phyloP scores from a whole-genome alignment of 2,329 filamentous ascomycete species.

The Pseudopithomyces chartarum region DNA sequence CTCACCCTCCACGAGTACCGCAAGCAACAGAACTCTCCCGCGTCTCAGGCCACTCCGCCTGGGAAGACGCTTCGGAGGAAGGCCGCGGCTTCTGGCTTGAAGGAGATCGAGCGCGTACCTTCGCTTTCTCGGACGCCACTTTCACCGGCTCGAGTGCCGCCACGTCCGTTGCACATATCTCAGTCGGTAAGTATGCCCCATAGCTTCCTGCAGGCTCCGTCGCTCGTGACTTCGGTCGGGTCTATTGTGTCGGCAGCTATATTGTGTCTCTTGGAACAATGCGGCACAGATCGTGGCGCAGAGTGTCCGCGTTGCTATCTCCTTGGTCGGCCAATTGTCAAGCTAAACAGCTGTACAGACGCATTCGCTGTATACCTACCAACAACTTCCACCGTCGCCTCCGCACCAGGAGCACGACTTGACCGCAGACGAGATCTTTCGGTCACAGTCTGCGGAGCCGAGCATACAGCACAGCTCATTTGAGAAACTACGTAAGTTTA shows the following conservation, averaged over 20 bases:
- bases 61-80: slow-evolving; percentile 44
- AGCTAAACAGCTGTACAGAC: slow-evolving; percentile 5
- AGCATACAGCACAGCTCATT: slow-evolving; percentile 17
- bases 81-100: slow-evolving; percentile 40
- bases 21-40: slow-evolving; percentile 43
- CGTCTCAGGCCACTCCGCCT: slow-evolving; percentile 31
- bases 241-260: too few relatives aligned
- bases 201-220: not conserved
- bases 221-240: not conserved
- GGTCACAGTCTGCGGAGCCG: slow-evolving; percentile 38
- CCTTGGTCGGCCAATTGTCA: not conserved
- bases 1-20: slow-evolving; percentile 49
- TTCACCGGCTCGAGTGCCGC: slow-evolving; percentile 17
- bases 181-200: slow-evolving; percentile 21
- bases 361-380: slow-evolving; percentile 27
- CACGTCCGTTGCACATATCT: slow-evolving; percentile 33
- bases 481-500: slow-evolving; percentile 35
- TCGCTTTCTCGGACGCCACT: slow-evolving; percentile 17
- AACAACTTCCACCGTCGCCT: slow-evolving; percentile 23
- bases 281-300: too few relatives aligned
- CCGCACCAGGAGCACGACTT: slow-evolving; percentile 16
- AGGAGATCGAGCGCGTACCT: slow-evolving; percentile 35
- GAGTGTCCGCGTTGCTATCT: not conserved
- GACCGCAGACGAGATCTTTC: slow-evolving; percentile 22
- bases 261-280: too few relatives aligned